Base-by-base conservation (phyloP, 768 basidiomycete genomes). In the Chalciporus piperatus region DNA sequence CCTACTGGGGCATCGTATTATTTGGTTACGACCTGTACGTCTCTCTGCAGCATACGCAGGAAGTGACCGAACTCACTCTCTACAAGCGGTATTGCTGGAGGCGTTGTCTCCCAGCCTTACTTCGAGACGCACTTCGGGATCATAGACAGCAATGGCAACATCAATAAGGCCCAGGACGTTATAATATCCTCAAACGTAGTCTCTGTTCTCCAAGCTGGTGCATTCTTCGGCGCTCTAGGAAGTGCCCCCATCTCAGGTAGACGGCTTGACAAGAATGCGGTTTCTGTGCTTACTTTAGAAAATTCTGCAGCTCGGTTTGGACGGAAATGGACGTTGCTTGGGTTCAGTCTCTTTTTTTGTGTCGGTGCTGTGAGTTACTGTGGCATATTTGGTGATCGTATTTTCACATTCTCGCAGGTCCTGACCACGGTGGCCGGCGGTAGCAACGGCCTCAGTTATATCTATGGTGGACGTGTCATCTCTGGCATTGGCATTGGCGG, bases 171-270 rank as follows among this genome's bases (percentile, higher is more conserved):
- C 22, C 67, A 72, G 35, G 58, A 67, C 17, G 78, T 85, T 50
- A 71, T 75, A 5, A 73, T 92, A n/a, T 85, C 84, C 0, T 85
- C 87, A 39, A 91, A 89, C 57, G 85, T 95, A 39, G 92, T 94
- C 16, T 89, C 92, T 3, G 88, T 93, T 5, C 76, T 94, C 10
- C 92, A 93, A 64, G 89, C 84, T 4, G 90, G 90, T 11, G 89
- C 89, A 1, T 92, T 93, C 77, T 93, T 93, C 62, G 92, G 92
- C 51, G 88, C 91, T 13, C 65, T 95, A 6, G 78, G 79, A 10
- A 85, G 83, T 57, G 85, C 86, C 1, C 85, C 85, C 0, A 61
- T 87, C 39, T 87, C 87, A 11, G 71, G 88, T 89, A 51, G 46
- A 75, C 70, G 9, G 39, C 43, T 43, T 39, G 51, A 11, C 30